Evolutionary conservation across 805 yeast species (phyloP).

Genomic region (Ogataea paraovalis): DNA sequence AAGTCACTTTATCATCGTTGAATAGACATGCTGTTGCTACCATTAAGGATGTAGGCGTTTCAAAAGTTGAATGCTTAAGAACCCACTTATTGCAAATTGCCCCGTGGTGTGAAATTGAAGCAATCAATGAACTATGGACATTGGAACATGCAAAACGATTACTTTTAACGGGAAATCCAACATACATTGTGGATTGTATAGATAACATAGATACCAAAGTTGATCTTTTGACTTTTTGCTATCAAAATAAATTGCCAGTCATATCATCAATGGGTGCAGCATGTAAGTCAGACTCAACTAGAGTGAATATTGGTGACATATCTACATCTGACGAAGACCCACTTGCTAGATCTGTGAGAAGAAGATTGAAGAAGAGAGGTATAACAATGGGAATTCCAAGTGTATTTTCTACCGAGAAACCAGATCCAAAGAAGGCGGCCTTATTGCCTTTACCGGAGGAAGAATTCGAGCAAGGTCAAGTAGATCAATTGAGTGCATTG

Average conservation of each 20-base stretch:
- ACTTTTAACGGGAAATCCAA: constrained; percentile 54
- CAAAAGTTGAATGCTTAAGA: constrained; percentile 80
- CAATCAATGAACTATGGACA: constrained; percentile 74
- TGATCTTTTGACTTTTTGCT: constrained; percentile 74
- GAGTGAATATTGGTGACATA: constrained; percentile 85
- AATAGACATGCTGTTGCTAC: constrained; percentile 95
- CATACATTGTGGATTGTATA: constrained; percentile 88
- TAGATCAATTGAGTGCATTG: constrained; percentile 81
- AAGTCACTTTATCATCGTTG: constrained; percentile 85
- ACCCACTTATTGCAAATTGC: constrained; percentile 68
- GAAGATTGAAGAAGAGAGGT: constrained; percentile 78
- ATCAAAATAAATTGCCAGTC: constrained; percentile 56
- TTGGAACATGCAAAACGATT: constrained; percentile 60
- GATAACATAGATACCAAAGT: constrained; percentile 97
- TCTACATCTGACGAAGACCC: constrained; percentile 93
- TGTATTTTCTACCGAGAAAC: constrained; percentile 92
- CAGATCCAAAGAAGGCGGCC: constrained; percentile 90
- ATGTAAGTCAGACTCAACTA: constrained; percentile 90
- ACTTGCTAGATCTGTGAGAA: constrained; percentile 78
- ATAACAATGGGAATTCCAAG: constrained; percentile 74
- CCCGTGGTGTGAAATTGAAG: constrained; percentile 90
- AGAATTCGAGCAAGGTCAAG: constrained; percentile 75
- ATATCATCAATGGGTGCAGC: constrained; percentile 97
- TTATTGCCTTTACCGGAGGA: constrained; percentile 81
- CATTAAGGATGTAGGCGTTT: constrained; percentile 84